Evolutionary conservation across 768 basidiomycete genomes (phyloP).

Genomic region (Lentinula sp.): DNA sequence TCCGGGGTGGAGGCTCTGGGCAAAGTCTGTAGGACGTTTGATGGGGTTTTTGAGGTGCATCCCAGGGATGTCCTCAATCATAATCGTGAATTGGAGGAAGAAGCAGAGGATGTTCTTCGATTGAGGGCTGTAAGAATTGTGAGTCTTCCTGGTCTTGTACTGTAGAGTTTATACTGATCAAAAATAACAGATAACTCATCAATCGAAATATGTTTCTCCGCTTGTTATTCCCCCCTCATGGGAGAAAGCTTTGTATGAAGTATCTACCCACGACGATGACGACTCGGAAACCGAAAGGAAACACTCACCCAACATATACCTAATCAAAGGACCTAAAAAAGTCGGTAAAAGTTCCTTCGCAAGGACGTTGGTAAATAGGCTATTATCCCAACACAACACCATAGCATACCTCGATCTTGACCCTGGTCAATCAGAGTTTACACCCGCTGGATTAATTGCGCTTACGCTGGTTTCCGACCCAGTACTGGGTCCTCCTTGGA

Average conservation of each 20-base stretch:
- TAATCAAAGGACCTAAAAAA: slow-evolving; percentile 84
- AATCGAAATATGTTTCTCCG: slow-evolving; percentile 31
- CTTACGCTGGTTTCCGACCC: slow-evolving; percentile 65
- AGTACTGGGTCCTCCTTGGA: slow-evolving; percentile 83
- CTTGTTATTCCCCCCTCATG: slow-evolving; percentile 33
- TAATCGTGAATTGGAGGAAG: slow-evolving; percentile 5
- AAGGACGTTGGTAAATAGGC: slow-evolving; percentile 61
- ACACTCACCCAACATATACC: slow-evolving; percentile 26
- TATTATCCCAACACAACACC: slow-evolving; percentile 58
- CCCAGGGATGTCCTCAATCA: slow-evolving; percentile 33
- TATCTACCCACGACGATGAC: slow-evolving; percentile 10
- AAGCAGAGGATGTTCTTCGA: slow-evolving; percentile 27
- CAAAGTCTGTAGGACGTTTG: slow-evolving; percentile 53
- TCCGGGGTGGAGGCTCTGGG: slow-evolving; percentile 68
- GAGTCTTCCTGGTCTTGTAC: slow-evolving; percentile 8
- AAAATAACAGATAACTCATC: slow-evolving; percentile 23
- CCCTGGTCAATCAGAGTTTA: slow-evolving; percentile 91
- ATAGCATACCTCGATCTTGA: slow-evolving; percentile 94
- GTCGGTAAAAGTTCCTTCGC: slow-evolving; percentile 90
- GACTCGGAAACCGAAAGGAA: background rate
- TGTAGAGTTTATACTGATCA: too few species aligned
- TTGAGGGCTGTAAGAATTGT: slow-evolving; percentile 48
- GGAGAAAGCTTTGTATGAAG: slow-evolving; percentile 25
- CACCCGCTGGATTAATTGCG: slow-evolving; percentile 79
- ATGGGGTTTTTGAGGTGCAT: slow-evolving; percentile 47